A percentile compares a stretch with the other conserved stretches of the same genome.
Evolutionary conservation across 1,284 basidiomycete genomes (phyloP).

Genomic region (Meripilus lineatus): DNA sequence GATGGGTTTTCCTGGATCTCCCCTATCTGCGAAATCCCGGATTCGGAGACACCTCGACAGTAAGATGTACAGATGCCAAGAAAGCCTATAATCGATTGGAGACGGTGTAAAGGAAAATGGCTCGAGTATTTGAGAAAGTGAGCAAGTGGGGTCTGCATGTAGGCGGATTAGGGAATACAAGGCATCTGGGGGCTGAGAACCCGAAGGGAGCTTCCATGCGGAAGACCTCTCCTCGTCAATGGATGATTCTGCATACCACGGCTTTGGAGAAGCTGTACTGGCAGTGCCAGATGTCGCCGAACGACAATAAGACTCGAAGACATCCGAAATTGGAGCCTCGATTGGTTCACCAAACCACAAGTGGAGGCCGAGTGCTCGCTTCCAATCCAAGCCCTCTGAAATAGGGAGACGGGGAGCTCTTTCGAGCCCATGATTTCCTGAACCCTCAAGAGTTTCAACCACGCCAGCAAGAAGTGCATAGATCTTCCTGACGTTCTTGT

Average conservation of each 20-base stretch:
- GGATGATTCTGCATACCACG: constrained; percentile 57
- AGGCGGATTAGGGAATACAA: constrained; percentile 84
- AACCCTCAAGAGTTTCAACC: constrained; percentile 60
- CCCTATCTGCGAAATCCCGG: constrained; percentile 84
- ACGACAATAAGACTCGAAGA: constrained; percentile 65
- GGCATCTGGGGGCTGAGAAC: constrained; percentile 53
- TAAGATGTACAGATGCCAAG: constrained; percentile 93
- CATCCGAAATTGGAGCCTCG: constrained; percentile 68
- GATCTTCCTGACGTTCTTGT: constrained; percentile 68
- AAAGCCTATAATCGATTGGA: constrained; percentile 76
- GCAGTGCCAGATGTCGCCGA: constrained; percentile 40
- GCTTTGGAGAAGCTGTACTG: constrained; percentile 58
- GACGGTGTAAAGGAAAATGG: constrained; percentile 77
- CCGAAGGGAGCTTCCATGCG: constrained; percentile 33
- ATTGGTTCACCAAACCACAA: constrained; percentile 86
- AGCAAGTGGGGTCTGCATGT: constrained; percentile 62
- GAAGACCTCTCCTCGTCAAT: constrained; percentile 18
- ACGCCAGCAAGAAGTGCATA: constrained; percentile 87
- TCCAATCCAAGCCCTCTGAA: constrained; percentile 91
- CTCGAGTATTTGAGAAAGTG: constrained; percentile 54
- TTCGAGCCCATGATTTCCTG: constrained; percentile 50
- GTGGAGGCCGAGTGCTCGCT: constrained; percentile 86
- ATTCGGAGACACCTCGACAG: constrained; percentile 78
- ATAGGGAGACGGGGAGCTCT: constrained; percentile 63
- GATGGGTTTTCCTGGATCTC: too few relatives aligned